phyloP scores from a whole-genome alignment of 108 stramenopile genomes.

The Parmales sp. region DNA sequence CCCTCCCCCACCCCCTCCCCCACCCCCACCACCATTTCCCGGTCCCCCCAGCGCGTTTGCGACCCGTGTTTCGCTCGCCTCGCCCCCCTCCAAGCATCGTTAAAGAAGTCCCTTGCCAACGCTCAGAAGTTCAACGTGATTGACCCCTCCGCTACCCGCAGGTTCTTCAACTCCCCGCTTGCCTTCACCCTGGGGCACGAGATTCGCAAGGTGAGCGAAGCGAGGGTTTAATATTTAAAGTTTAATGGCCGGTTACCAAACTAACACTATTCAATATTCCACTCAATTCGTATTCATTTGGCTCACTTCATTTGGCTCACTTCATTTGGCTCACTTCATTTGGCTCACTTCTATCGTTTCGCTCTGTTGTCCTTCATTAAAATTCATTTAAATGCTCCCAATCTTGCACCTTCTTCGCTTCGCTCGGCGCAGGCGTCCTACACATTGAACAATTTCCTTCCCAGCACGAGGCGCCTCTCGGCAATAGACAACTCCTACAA shows the following conservation, averaged over 20 bases:
- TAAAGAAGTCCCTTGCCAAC: slow-evolving; percentile 54
- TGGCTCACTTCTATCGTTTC: no score
- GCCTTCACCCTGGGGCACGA: slow-evolving; percentile 83
- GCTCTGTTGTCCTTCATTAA: no score
- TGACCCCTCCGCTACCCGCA: slow-evolving; percentile 52
- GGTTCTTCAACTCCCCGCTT: slow-evolving; percentile 61
- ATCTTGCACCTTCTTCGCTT: no score
- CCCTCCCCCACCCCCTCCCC: neutral
- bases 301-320: no score
- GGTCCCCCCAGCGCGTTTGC: slow-evolving; percentile 51
- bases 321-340: no score
- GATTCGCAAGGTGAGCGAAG: slow-evolving; percentile 35
- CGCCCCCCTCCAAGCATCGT: slow-evolving; percentile 52
- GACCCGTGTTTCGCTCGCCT: slow-evolving; percentile 40
- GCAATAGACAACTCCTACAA: no score
- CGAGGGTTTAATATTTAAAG: no score
- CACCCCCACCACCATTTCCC: slow-evolving; percentile 9
- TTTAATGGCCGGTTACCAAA: no score
- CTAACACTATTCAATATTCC: no score
- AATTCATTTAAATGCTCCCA: no score
- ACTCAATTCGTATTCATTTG: no score
- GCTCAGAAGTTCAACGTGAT: slow-evolving; percentile 73
- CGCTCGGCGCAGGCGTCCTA: slow-evolving; percentile 54
- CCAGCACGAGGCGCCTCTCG: slow-evolving; percentile 22
- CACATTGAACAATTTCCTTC: slow-evolving; percentile 68